Conservation (phyloP, 2,329 filamentous ascomycete species). For the Byssoonygena ceratinophila region DNA sequence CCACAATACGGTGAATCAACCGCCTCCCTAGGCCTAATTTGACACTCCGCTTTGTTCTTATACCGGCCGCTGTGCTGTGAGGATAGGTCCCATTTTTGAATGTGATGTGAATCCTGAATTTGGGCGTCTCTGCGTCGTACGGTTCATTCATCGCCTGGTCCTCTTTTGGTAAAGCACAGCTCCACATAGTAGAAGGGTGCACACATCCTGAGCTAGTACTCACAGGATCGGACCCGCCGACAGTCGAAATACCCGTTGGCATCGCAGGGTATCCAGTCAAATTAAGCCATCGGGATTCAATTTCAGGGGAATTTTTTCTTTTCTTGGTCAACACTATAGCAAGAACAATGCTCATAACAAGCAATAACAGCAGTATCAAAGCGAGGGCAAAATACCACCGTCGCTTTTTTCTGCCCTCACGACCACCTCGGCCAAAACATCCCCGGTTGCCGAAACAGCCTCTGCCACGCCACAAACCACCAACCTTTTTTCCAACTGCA, state of each 20-base stretch:
- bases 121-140: conserved; percentile 59
- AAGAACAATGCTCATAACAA: conserved; percentile 38
- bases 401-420: conserved; percentile 53
- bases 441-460: conserved; percentile 53
- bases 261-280: conserved; percentile 78
- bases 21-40: not conserved
- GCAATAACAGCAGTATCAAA: conserved; percentile 44
- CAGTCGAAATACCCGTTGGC: conserved; percentile 68
- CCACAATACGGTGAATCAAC: not conserved
- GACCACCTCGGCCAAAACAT: conserved; percentile 53
- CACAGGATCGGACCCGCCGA: conserved; percentile 61
- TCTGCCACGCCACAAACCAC: conserved; percentile 56
- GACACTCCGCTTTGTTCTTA: conserved; percentile 20
- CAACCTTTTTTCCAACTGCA: conserved; percentile 45
- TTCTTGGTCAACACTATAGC: conserved; percentile 21
- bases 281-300: conserved; percentile 63
- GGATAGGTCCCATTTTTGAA: conserved; percentile 46
- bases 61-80: conserved; percentile 51
- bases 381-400: conserved; percentile 49
- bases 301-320: conserved; percentile 16
- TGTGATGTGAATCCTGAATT: conserved; percentile 65
- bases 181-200: conserved; percentile 66
- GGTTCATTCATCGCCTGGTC: conserved; percentile 54
- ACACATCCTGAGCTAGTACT: conserved; percentile 59
- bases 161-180: conserved; percentile 72